Base-by-base conservation (phyloP, 345 rosid species). In the Litchi chinensis region DNA sequence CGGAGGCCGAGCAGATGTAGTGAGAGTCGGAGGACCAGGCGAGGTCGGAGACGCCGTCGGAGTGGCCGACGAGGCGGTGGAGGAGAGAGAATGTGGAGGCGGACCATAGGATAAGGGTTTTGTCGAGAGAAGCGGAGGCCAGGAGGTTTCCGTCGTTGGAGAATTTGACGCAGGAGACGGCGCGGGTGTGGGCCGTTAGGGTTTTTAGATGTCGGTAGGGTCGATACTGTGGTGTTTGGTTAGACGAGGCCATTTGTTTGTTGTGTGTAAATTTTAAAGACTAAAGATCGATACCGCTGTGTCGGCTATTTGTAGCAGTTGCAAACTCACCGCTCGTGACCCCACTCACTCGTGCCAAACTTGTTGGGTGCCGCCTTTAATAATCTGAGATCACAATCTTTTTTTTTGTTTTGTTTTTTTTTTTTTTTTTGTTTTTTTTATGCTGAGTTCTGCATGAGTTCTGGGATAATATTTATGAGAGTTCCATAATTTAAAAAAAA, bases 1-100 rank as follows among this genome's bases (percentile, higher is more conserved):
- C 98, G 44, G 99, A 94, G 64, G 97, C 97, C 65, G 99, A 94
- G 83, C 98, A 96, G 76, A 95, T 91, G 84, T 96, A 94, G 83
- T 91, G 99, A 40, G 98, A 93, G 78, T 96, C 97, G 6, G 93
- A 91, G 52, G 98, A 95, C 98, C 98, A 95, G 59, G 98, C 97
- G 3, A 95, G 85, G 87, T 95, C 98, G 7, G 91, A 91, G 71
- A 94, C 76, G 46, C 99, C 97, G 5, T 81, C 90, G 40, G 93
- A 82, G 89, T 94, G 98, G 67, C 99, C 99, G 48, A 83, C 82
- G 56, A 91, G 89, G 54, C 88, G 93, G 80, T 88, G 89, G 83
- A 93, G 72, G 8, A 88, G 87, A 64, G 95, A 71, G 82, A 91
- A 72, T 69, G 83, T 70, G 18, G 95, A 77, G 0, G 91, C 81